Percentiles rank a stretch among this genome's conserved stretches.
Conservation (phyloP, 2,329 filamentous ascomycete genomes). For the Emmonsia crescens region DNA sequence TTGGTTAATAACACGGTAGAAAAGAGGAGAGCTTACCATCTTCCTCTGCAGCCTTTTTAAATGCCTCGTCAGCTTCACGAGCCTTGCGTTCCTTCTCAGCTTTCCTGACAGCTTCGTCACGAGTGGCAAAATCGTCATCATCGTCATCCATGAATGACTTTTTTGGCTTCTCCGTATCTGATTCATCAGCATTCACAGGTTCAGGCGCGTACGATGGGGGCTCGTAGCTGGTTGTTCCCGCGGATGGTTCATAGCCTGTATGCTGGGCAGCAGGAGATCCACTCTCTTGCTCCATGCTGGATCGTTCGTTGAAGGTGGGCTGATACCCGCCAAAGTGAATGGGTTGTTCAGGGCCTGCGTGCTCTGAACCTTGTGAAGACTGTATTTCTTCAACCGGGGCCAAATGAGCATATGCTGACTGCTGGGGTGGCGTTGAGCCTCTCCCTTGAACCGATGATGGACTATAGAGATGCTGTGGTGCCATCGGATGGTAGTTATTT, state of each 20-base stretch:
- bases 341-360: neutral
- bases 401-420: slow-evolving; percentile 29
- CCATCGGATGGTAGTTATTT: slow-evolving; percentile 22
- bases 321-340: neutral
- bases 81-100: slow-evolving; percentile 60
- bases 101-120: slow-evolving; percentile 42
- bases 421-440: slow-evolving; percentile 27
- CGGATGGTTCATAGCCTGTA: slow-evolving; percentile 28
- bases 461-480: slow-evolving; percentile 17
- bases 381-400: slow-evolving; percentile 31
- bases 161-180: slow-evolving; percentile 49
- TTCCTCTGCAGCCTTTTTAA: slow-evolving; percentile 68
- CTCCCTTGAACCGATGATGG: slow-evolving; percentile 24
- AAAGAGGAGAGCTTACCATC: slow-evolving; percentile 38
- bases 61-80: slow-evolving; percentile 71
- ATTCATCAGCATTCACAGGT: slow-evolving; percentile 42
- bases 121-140: slow-evolving; percentile 51
- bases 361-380: slow-evolving; percentile 15
- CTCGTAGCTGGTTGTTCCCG: slow-evolving; percentile 16
- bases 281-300: neutral
- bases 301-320: neutral
- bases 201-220: slow-evolving; percentile 24
- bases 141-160: slow-evolving; percentile 76
- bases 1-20: neutral
- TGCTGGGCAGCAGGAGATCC: slow-evolving; percentile 7